A percentile compares a stretch with the other conserved stretches of the same genome.
Conservation (phyloP, 108 stramenopile genomes). For the Cylindrotheca fusiformis region DNA sequence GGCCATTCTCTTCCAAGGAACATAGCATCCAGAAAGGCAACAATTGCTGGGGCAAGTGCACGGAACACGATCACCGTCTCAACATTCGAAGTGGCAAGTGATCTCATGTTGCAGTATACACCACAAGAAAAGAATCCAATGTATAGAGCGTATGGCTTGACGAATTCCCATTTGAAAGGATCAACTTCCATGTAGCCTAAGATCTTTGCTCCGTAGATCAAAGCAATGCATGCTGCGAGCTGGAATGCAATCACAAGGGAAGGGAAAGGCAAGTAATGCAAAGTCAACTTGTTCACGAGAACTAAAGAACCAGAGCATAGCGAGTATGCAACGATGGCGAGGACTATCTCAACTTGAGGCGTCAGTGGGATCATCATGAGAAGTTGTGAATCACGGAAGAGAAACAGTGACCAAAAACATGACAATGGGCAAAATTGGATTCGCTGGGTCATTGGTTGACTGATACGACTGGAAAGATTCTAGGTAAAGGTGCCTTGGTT, state of each 20-base stretch:
- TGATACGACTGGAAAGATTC: too few species aligned
- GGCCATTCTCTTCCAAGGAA: conserved; percentile 89
- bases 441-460: too few species aligned
- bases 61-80: conserved; percentile 94
- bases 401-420: too few species aligned
- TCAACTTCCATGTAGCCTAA: conserved; percentile 55
- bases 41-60: conserved; percentile 77
- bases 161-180: conserved; percentile 61
- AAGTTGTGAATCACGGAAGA: too few species aligned
- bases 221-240: conserved; percentile 55
- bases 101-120: conserved; percentile 85
- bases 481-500: too few species aligned
- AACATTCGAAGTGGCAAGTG: conserved; percentile 76
- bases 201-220: conserved; percentile 56
- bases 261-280: conserved; percentile 73
- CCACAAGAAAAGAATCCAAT: conserved; percentile 79
- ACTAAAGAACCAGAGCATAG: conserved; percentile 77
- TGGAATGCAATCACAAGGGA: conserved; percentile 74
- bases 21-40: conserved; percentile 77
- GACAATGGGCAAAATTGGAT: too few species aligned
- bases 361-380: too few species aligned
- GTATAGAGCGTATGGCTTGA: conserved; percentile 76
- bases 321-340: conserved; percentile 68
- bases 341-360: conserved; percentile 42
- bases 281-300: conserved; percentile 78